These are phyloP conservation scores for Guadua angustifolia DNA, from an alignment of 176 grass and related monocot species.

Conservation along the genomic window DNA sequence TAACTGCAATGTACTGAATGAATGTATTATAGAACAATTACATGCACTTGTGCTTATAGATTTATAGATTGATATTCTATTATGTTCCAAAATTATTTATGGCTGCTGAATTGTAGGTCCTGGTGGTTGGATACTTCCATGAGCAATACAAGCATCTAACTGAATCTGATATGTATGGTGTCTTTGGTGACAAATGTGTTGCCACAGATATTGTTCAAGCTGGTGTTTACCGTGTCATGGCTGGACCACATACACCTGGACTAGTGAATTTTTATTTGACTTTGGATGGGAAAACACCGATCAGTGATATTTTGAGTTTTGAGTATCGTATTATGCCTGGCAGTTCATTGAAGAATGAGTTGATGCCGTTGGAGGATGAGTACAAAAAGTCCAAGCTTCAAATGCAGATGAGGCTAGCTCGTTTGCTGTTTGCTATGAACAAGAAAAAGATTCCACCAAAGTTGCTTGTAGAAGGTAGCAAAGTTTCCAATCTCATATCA, in stretches of 20 bases:
- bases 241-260: slow-evolving; percentile 65
- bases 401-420: slow-evolving; percentile 77
- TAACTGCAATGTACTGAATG: slow-evolving; percentile 32
- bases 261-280: slow-evolving; percentile 73
- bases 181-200: slow-evolving; percentile 68
- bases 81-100: slow-evolving; percentile 41
- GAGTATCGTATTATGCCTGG: slow-evolving; percentile 56
- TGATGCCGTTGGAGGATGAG: slow-evolving; percentile 48
- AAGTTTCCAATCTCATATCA: slow-evolving; percentile 68
- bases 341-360: slow-evolving; percentile 30
- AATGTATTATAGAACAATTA: slow-evolving; percentile 15
- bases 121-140: slow-evolving; percentile 73
- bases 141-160: slow-evolving; percentile 61
- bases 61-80: slow-evolving; percentile 20
- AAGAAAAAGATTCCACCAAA: slow-evolving; percentile 63
- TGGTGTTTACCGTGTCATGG: slow-evolving; percentile 73
- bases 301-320: slow-evolving; percentile 80
- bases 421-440: slow-evolving; percentile 67
- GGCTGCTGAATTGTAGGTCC: slow-evolving; percentile 57
- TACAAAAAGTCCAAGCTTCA: slow-evolving; percentile 52
- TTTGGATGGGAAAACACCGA: slow-evolving; percentile 73
- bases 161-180: slow-evolving; percentile 57
- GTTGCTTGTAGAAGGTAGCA: slow-evolving; percentile 62
- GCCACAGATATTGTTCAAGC: slow-evolving; percentile 64
- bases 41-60: slow-evolving; percentile 14